Base-by-base conservation (phyloP, 1,139 yeast species). In the Debaryomyces nepalensis region DNA sequence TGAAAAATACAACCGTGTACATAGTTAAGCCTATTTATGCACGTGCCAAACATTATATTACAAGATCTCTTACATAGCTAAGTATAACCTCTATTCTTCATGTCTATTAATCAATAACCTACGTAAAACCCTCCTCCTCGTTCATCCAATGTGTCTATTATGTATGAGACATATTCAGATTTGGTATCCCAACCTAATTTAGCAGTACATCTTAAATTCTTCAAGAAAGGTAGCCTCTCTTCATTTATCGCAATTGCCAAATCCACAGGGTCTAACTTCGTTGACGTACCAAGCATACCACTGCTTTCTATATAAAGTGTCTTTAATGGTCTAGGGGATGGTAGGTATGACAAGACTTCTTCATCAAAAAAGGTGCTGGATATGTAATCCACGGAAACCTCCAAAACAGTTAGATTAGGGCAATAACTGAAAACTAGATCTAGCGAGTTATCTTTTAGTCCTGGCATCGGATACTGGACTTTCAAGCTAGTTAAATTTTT, bases 391-490 rank as follows among this genome's bases (percentile, higher is more conserved):
- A 90, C 93, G 41, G 89, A 79, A 8, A 89, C 71, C 51, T 82
- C 84, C 26, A 90, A 64, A 9, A 77, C 73, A 3, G 63, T 52
- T 41, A 93, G 66, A 44, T 83, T 78, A 4, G 97, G 95, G 59
- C 98, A 91, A 56, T 80, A 81, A 20, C 76, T 64, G 52, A 91
- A 84, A 1, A 87, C 77, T 36, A 75, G 70, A 61, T 93, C 97
- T 50, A 90, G 68, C 0, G 96, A 82, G 48, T 80, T 77, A 6
- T 77, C 81, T 31, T 77, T 73, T 26, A 93, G 66, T 3, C 84
- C 81, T 0, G 97, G 97, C 91, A 93, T 82, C 2, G 98, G 98
- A 57, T 87, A 93, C 46, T 82, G 82, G 9, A 90, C 82, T 41
- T 82, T 77, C 22, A 93, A 65, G 12, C 79, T 73, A 24, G 70